Base-by-base conservation (phyloP, 257 asterid genomes). In the Przewalskia tangutica region DNA sequence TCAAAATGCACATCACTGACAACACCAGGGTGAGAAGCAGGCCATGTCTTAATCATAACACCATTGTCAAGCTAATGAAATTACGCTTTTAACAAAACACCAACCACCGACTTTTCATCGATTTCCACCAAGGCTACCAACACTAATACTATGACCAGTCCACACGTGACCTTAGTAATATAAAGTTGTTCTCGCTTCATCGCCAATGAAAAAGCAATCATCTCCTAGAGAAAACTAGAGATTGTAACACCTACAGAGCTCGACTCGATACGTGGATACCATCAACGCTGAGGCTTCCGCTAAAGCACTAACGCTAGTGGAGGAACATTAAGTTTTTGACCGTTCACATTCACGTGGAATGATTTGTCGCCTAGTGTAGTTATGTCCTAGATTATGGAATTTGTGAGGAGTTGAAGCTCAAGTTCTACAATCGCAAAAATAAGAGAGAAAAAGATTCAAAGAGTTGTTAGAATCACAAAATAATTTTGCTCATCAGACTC, bases 61-160 rank as follows among this genome's bases (percentile, higher is more conserved):
- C 91, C 91, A n/a, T 83, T 79, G 34, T 79, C 60, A 3, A 89
- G 68, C 65, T 79, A 0, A 71, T 46, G 3, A 89, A 48, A 14
- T 87, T 89, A 77, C 90, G 23, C 82, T 83, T 54, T 2, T 51
- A 4, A 85, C 86, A 58, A 48, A 9, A 89, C 68, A 27, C 89
- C 87, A 6, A 32, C 2, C 4, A 86, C 89, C 2, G 83, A 82
- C 7, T 82, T 56, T 68, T 86, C 91, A 5, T 44, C 53, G 17
- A 60, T 81, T 75, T 71, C 36, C 81, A 8, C 91, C 91, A 2
- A 88, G 81, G 83, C 85, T 83, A 32, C 91, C 91, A 16, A 88
- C 54, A 62, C 84, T 79, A 70, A 88, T 79, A 76, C 91, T 89
- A 14, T 88, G 88, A 0, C 91, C 89, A 4, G 87, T 18, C 91